phyloP scores from a whole-genome alignment of 257 asterid species.

The Capsicum rhomboideum region DNA sequence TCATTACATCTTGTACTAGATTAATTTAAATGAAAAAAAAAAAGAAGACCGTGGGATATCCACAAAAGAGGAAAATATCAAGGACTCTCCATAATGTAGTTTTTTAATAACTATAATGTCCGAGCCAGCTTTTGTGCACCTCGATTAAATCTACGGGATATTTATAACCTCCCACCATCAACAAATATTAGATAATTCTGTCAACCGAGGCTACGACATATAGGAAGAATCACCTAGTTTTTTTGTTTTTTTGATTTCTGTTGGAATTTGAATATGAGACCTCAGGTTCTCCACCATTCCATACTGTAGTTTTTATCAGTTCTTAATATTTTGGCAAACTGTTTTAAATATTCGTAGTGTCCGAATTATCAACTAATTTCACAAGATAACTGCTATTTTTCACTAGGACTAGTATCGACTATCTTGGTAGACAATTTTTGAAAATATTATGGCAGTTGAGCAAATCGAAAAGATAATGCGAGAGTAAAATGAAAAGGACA shows the following conservation, averaged over 20 bases:
- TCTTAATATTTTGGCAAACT: too few relatives aligned
- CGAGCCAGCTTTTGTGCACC: too few relatives aligned
- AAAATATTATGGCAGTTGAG: background rate
- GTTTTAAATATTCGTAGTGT: background rate
- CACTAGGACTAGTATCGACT: background rate
- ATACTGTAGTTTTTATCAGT: too few relatives aligned
- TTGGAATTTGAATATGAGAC: too few relatives aligned
- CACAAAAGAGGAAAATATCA: background rate
- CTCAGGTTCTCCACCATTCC: too few relatives aligned
- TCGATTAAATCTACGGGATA: too few relatives aligned
- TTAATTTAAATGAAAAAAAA: background rate
- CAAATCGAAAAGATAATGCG: background rate
- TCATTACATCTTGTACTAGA: background rate
- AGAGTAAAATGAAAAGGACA: background rate
- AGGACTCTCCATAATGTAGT: background rate
- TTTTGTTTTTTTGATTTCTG: too few relatives aligned
- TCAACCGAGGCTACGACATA: too few relatives aligned
- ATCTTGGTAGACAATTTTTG: background rate
- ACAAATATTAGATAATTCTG: too few relatives aligned
- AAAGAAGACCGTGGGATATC: background rate
- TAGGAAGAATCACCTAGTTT: too few relatives aligned
- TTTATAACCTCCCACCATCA: too few relatives aligned
- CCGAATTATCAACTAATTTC: background rate
- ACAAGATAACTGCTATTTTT: background rate
- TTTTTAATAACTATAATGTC: too few relatives aligned